These are phyloP conservation scores for Alternaria dauci DNA, from an alignment of 2,329 filamentous ascomycete species.

Conservation along the genomic window DNA sequence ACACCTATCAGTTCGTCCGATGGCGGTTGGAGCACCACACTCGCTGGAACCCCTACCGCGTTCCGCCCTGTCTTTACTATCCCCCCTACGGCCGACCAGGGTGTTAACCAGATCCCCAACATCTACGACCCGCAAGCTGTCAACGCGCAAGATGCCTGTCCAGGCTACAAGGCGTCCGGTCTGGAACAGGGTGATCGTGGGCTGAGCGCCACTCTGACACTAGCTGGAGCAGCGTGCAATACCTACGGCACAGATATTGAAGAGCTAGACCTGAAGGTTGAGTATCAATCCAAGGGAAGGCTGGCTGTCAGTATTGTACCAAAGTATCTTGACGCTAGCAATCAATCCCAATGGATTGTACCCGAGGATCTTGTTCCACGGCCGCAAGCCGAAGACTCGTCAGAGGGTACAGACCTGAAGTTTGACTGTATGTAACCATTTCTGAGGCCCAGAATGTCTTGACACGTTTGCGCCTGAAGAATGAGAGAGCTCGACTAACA, in stretches of 20 bases:
- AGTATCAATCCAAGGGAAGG: constrained; percentile 71
- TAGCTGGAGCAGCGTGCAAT: constrained; percentile 70
- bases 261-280: constrained; percentile 70
- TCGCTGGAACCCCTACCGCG: constrained; percentile 40
- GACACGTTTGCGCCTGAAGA: not conserved
- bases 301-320: constrained; percentile 76
- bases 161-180: constrained; percentile 65
- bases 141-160: constrained; percentile 69
- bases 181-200: constrained; percentile 58
- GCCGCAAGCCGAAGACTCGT: constrained; percentile 56
- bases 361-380: constrained; percentile 69
- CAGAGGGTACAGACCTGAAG: constrained; percentile 56
- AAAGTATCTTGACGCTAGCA: constrained; percentile 66
- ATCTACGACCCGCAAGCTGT: constrained; percentile 70
- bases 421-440: constrained; percentile 50
- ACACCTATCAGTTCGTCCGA: constrained; percentile 29
- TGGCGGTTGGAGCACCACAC: constrained; percentile 32
- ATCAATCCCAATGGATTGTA: constrained; percentile 72
- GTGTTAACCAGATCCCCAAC: constrained; percentile 63
- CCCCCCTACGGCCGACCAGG: constrained; percentile 46
- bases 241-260: constrained; percentile 79
- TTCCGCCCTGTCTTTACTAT: constrained; percentile 49
- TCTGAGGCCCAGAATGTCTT: too few relatives aligned
- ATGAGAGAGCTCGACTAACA: not conserved
- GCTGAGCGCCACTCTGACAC: constrained; percentile 60